Conservation (phyloP, 345 rosid genomes). For the Populus ilicifolia region DNA sequence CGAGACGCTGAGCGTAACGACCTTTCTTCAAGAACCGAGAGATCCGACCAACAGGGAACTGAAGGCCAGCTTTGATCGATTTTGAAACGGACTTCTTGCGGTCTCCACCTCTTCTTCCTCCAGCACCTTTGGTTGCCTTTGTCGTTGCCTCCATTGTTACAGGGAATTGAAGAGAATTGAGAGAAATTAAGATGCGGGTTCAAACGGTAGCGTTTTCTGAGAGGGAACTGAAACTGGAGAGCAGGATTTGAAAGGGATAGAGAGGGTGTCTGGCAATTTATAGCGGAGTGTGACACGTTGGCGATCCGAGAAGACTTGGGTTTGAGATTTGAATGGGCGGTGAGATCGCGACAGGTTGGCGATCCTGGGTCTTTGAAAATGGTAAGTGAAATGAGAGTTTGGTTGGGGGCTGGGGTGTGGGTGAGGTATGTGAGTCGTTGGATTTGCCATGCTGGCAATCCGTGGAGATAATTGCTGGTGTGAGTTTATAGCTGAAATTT, state of each 20-base stretch:
- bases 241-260: not conserved
- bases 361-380: not conserved
- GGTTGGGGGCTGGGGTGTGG: too few relatives aligned
- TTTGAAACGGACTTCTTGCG: conserved; percentile 21
- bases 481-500: too few relatives aligned
- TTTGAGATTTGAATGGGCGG: not conserved
- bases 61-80: conserved; percentile 20
- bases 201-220: not conserved
- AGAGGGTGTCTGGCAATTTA: not conserved
- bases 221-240: not conserved
- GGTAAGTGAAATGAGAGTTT: not conserved
- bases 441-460: conserved; percentile 3
- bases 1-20: conserved; percentile 17
- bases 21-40: conserved; percentile 19
- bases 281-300: not conserved
- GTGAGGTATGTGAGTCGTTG: not conserved
- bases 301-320: not conserved
- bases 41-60: conserved; percentile 27
- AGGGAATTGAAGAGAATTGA: not conserved
- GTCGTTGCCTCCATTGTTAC: not conserved
- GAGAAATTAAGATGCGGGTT: not conserved
- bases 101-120: conserved; percentile 20
- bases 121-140: conserved; percentile 18
- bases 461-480: not conserved
- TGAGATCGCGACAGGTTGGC: conserved; percentile 22